Base-by-base conservation (phyloP, 768 basidiomycete genomes). In the Calocybe indica region DNA sequence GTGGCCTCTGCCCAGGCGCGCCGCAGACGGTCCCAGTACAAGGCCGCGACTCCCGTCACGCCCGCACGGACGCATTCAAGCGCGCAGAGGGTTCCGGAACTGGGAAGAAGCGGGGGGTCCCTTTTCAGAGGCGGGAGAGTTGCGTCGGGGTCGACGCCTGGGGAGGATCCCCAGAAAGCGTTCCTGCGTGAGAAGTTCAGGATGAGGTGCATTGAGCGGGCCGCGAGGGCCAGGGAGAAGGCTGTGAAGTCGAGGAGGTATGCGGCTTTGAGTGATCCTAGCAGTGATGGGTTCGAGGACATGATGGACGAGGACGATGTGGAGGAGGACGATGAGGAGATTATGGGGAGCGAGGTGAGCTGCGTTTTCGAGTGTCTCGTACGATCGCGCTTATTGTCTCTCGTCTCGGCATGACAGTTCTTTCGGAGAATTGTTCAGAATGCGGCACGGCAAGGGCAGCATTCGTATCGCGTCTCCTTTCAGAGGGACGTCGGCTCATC, bases 401-500 rank as follows among this genome's bases (percentile, higher is more conserved):
- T 22, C 22, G 22, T 22, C 22, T 22, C 22, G 22, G 22, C 4
- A 2, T 22, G 22, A 4, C 48, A 88, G 86, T 69, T 88, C 12
- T 87, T 85, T 56, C 69, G 74, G 36, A 74, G 86, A 42, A 83
- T 88, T 29, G 70, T 88, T 62, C 67, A 70, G 6, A 79, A 76
- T 56, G 65, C 77, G 9, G 72, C 70, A 31, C 67, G 72, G 8
- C 80, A 74, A 55, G 60, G 66, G 12, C 66, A 59, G 2, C 76
- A 86, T 56, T 61, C 71, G 2, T 86, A 82, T 54, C 73, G 76
- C 7, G 58, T 85, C 2, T 87, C 84, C 1, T 88, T 83, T 50
- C 73, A 77, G 28, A 58, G 67, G 12, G 84, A 87, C 48, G 85
- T 88, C 3, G 86, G 86, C 5, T 85, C 84, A 11, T 88, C 86